These are phyloP conservation scores for Stephanodiscus triporus DNA, from an alignment of 108 stramenopile genomes.

Conservation along the genomic window DNA sequence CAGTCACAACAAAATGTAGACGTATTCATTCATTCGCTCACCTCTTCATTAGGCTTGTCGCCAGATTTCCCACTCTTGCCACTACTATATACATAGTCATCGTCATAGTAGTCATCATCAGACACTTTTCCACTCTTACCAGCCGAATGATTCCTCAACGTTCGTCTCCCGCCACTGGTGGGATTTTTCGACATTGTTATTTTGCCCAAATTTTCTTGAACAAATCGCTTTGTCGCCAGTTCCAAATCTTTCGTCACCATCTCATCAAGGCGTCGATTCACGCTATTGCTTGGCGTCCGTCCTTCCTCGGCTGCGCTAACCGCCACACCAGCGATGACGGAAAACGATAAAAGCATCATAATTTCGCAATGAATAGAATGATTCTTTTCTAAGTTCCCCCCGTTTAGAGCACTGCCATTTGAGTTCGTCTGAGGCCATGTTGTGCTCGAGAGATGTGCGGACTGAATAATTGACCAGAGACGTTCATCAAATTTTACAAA, in stretches of 20 bases:
- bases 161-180: not conserved
- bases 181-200: not conserved
- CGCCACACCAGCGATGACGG: conserved; percentile 1
- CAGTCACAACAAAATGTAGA: not conserved
- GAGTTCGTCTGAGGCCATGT: too few relatives aligned
- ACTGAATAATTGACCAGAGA: too few relatives aligned
- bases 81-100: too few relatives aligned
- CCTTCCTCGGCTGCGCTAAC: not conserved
- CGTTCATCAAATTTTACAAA: too few relatives aligned
- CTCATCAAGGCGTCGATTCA: not conserved
- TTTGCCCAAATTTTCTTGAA: not conserved
- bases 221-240: conserved; percentile 1
- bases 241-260: conserved; percentile 8
- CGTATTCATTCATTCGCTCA: not conserved
- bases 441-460: too few relatives aligned
- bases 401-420: too few relatives aligned
- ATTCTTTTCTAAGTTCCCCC: too few relatives aligned
- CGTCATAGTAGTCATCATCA: too few relatives aligned
- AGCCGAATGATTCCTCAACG: not conserved
- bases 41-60: not conserved
- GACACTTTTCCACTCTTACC: not conserved
- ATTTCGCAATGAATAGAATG: not conserved
- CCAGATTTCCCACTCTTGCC: not conserved
- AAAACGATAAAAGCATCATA: conserved; percentile 1
- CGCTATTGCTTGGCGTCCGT: not conserved